phyloP scores from a whole-genome alignment of 2,329 filamentous ascomycete genomes.

The Allantophomopsis cytisporea region DNA sequence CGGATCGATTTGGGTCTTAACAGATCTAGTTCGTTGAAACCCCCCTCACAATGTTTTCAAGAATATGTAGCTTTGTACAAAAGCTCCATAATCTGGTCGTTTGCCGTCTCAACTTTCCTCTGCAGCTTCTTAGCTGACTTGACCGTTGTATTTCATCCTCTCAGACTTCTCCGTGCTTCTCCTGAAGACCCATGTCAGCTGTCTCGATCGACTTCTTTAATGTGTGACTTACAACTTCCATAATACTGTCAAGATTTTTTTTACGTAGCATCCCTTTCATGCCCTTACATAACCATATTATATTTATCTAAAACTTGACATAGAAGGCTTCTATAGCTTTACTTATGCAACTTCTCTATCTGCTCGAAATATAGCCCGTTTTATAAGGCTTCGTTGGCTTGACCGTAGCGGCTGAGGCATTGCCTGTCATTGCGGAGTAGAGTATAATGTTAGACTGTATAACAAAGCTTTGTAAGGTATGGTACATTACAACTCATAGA shows the following conservation, averaged over 20 bases:
- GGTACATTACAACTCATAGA: no score
- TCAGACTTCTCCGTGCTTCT: background rate
- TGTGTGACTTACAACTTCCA: constrained; percentile 7
- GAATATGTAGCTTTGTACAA: constrained; percentile 4
- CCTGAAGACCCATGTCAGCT: background rate
- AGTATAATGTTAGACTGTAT: no score
- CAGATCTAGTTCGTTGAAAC: constrained; percentile 8
- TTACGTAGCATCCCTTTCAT: constrained; percentile 7
- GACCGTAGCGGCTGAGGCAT: no score
- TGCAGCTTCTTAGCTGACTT: constrained; percentile 6
- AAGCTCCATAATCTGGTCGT: constrained; percentile 7
- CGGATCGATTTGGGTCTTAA: constrained; percentile 8
- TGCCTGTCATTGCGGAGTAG: no score
- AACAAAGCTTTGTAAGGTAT: no score
- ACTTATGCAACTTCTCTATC: constrained; percentile 4
- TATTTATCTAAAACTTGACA: constrained; percentile 7
- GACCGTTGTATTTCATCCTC: constrained; percentile 1
- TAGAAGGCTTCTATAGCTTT: constrained; percentile 10
- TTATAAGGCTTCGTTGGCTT: no score
- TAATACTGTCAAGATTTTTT: constrained; percentile 4
- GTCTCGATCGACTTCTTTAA: constrained; percentile 1
- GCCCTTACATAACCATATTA: constrained; percentile 5
- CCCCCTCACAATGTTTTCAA: constrained; percentile 7
- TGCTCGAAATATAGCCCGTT: background rate
- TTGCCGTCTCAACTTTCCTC: constrained; percentile 6